Percentiles rank a stretch among this genome's conserved stretches.
phyloP scores from a whole-genome alignment of 257 asterid species.

The Asclepias syriaca region DNA sequence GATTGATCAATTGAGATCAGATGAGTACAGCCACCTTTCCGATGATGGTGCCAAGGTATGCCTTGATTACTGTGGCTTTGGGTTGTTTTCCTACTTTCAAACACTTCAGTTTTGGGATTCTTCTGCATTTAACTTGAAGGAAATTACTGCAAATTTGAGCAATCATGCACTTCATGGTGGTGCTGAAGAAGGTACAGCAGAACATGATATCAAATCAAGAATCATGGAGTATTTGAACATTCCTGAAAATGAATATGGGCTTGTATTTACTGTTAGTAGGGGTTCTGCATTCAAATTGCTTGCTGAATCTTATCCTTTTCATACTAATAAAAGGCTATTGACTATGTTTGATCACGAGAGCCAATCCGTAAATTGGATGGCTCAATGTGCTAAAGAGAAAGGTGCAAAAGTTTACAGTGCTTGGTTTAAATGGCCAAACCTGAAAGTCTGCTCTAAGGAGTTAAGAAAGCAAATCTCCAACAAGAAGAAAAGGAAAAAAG shows the following conservation, averaged over 20 bases:
- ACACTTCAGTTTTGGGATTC: conserved; percentile 28
- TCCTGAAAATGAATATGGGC: conserved; percentile 33
- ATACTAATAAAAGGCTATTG: conserved; percentile 27
- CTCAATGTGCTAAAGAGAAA: conserved; percentile 29
- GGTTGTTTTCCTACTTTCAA: conserved; percentile 30
- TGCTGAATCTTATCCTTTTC: conserved; percentile 33
- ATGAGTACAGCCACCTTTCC: conserved; percentile 26
- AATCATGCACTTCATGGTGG: conserved; percentile 34
- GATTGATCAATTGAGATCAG: conserved; percentile 31
- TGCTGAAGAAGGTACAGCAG: conserved; percentile 29
- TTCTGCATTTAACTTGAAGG: conserved; percentile 27
- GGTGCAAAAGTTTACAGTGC: conserved; percentile 33
- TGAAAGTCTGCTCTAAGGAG: conserved; percentile 30
- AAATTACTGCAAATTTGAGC: conserved; percentile 30
- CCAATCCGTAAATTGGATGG: conserved; percentile 32
- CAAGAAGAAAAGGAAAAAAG: conserved; percentile 27
- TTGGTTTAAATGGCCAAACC: conserved; percentile 28
- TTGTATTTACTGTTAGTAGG: conserved; percentile 34
- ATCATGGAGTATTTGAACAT: conserved; percentile 34
- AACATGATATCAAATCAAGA: conserved; percentile 29
- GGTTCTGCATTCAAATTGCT: conserved; percentile 35
- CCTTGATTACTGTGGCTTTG: conserved; percentile 41
- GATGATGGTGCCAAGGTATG: conserved; percentile 31
- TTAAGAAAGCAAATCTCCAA: conserved; percentile 27
- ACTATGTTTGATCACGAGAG: conserved; percentile 40